Percentiles rank a stretch among this genome's conserved stretches.
phyloP scores from a whole-genome alignment of 2,329 filamentous ascomycete species.

The Epichloe bromicola region DNA sequence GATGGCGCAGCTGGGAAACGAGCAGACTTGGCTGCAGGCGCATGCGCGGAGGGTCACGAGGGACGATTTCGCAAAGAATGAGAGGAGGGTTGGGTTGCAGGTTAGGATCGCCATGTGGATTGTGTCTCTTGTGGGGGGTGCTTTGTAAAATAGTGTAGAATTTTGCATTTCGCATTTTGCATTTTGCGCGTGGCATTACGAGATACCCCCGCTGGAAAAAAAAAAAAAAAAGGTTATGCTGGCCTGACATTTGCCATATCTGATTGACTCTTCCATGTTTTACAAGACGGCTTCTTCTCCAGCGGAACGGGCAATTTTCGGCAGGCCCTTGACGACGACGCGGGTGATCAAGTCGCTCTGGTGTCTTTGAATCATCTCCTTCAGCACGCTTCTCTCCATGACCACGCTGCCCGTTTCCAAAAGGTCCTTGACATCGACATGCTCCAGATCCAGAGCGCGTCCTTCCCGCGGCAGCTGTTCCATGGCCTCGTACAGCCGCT shows the following conservation, averaged over 20 bases:
- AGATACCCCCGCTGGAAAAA: conserved; percentile 1
- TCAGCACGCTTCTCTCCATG: conserved; percentile 70
- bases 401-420: conserved; percentile 75
- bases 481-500: conserved; percentile 54
- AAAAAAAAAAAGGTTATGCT: not conserved
- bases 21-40: conserved; percentile 69
- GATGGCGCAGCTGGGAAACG: conserved; percentile 59
- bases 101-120: conserved; percentile 92
- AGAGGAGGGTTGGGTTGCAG: conserved; percentile 72
- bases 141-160: conserved; percentile 41
- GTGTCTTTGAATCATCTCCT: conserved; percentile 60
- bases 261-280: not conserved
- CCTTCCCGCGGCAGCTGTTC: conserved; percentile 52
- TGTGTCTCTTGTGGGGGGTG: conserved; percentile 77
- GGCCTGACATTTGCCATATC: not conserved
- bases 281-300: conserved; percentile 13
- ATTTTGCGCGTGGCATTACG: not conserved
- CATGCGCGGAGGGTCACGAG: conserved; percentile 55
- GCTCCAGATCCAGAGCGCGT: conserved; percentile 53
- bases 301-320: conserved; percentile 19
- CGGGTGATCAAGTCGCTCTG: conserved; percentile 49
- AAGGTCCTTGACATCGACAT: conserved; percentile 93
- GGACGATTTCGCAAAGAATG: conserved; percentile 67
- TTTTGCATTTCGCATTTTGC: conserved; percentile 5
- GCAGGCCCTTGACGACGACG: conserved; percentile 30